A percentile compares a stretch with the other conserved stretches of the same genome.
Conservation (phyloP, 2,329 filamentous ascomycete genomes). For the Cladosporium austrohemisphaericum region DNA sequence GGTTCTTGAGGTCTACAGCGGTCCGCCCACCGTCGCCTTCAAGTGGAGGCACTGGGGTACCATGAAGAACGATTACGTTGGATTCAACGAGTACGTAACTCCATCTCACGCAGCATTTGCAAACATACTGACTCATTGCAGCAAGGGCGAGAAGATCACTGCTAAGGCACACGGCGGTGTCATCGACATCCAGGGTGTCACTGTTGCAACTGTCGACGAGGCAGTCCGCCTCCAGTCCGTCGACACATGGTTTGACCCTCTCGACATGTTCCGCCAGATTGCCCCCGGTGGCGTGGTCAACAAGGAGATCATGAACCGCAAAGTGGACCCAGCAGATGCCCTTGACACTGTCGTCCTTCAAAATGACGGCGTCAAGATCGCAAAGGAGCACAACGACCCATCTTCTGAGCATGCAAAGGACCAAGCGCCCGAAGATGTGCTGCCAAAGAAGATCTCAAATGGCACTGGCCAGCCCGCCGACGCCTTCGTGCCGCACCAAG, state of each 20-base stretch:
- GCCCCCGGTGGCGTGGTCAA: constrained; percentile 48
- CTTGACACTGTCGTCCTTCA: constrained; percentile 20
- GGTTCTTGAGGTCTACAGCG: constrained; percentile 64
- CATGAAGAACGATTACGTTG: constrained; percentile 65
- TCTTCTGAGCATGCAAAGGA: constrained; percentile 15
- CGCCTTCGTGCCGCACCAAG: constrained; percentile 22
- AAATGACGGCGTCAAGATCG: constrained; percentile 24
- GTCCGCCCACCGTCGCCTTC: constrained; percentile 60
- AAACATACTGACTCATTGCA: constrained; percentile 32
- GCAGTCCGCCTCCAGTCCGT: constrained; percentile 56
- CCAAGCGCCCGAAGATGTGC: constrained; percentile 15
- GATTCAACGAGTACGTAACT: constrained; percentile 57
- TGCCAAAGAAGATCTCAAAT: constrained; percentile 23
- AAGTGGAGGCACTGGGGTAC: constrained; percentile 66
- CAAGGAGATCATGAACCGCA: constrained; percentile 39
- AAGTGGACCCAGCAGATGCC: constrained; percentile 29
- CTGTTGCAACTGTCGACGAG: constrained; percentile 59
- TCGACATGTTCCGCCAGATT: constrained; percentile 66
- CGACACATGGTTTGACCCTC: constrained; percentile 63
- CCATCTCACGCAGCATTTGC: neutral
- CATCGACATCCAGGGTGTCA: constrained; percentile 62
- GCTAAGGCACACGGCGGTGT: constrained; percentile 57
- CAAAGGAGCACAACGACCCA: constrained; percentile 19
- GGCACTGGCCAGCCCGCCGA: constrained; percentile 23
- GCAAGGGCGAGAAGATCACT: constrained; percentile 60